Percentiles rank a stretch among this genome's conserved stretches.
These are phyloP conservation scores for Apiospora pterosperma DNA, from an alignment of 2,329 filamentous ascomycete genomes.

Conservation along the genomic window DNA sequence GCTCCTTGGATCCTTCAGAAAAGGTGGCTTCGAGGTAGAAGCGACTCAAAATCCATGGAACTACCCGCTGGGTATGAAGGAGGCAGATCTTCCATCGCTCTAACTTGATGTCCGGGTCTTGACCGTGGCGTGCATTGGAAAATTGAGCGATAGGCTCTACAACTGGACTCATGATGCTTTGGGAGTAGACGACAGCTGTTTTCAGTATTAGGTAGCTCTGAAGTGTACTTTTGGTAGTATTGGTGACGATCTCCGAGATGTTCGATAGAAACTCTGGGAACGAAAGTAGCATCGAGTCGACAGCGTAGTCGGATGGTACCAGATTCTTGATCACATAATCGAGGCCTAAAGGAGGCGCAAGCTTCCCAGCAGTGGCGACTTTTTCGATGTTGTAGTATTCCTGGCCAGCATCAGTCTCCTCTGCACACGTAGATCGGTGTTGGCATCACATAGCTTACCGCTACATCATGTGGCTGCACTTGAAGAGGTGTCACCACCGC, in stretches of 20 bases:
- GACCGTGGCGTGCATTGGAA: conserved; percentile 56
- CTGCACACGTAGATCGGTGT: no score
- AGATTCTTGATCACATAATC: conserved; percentile 48
- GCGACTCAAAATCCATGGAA: conserved; percentile 67
- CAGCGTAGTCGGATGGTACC: conserved; percentile 45
- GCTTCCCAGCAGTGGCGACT: conserved; percentile 49
- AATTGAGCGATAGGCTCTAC: conserved; percentile 59
- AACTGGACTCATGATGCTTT: conserved; percentile 55
- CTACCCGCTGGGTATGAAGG: conserved; percentile 48
- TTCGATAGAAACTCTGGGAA: conserved; percentile 59
- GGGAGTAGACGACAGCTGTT: conserved; percentile 49
- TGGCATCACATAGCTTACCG: conserved; percentile 37
- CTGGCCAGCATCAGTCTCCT: conserved; percentile 25
- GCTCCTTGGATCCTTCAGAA: conserved; percentile 59
- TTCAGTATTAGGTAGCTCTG: conserved; percentile 66
- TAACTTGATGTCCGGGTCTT: conserved; percentile 56
- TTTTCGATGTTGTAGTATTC: conserved; percentile 65
- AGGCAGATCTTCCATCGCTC: conserved; percentile 69
- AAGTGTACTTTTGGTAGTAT: conserved; percentile 52
- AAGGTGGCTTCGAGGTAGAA: conserved; percentile 71
- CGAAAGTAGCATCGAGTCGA: conserved; percentile 53
- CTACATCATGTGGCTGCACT: conserved; percentile 58
- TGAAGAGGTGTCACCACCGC: conserved; percentile 56
- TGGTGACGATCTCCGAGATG: conserved; percentile 51
- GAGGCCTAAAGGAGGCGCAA: conserved; percentile 56